phyloP scores from a whole-genome alignment of 768 basidiomycete genomes.

The Mycena filopes region DNA sequence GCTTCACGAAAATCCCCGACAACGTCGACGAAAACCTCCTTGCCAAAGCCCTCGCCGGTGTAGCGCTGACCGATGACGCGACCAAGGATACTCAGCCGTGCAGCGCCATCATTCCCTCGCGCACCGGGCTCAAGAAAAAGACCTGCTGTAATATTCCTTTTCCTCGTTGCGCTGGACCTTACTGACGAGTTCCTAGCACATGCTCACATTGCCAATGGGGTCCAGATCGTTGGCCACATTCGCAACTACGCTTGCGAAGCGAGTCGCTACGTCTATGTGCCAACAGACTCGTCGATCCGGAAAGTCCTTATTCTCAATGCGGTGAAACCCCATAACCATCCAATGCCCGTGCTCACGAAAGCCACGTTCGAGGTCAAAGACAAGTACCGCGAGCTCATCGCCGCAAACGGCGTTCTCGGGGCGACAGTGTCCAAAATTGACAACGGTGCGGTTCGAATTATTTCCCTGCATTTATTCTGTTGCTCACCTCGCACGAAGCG shows the following conservation, averaged over 20 bases:
- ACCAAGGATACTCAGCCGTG: slow-evolving; percentile 14
- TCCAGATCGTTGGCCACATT: not conserved
- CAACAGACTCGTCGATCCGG: no score
- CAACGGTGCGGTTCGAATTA: not conserved
- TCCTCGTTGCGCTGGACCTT: not conserved
- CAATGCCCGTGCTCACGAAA: not conserved
- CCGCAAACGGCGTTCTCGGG: slow-evolving; percentile 3
- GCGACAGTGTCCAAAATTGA: slow-evolving; percentile 13
- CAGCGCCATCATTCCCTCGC: slow-evolving; percentile 18
- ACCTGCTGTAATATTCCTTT: not conserved
- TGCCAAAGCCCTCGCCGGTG: not conserved
- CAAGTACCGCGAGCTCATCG: not conserved
- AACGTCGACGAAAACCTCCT: slow-evolving; percentile 15
- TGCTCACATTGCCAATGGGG: slow-evolving; percentile 14
- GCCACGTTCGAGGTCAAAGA: not conserved
- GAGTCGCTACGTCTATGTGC: slow-evolving; percentile 1
- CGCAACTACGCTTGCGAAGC: not conserved
- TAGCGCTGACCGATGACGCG: not conserved
- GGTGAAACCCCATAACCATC: slow-evolving; percentile 1
- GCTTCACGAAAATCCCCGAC: not conserved
- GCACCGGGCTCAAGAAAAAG: slow-evolving; percentile 12
- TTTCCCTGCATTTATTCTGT: no score
- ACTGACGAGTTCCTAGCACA: not conserved
- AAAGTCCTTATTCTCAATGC: slow-evolving; percentile 14
- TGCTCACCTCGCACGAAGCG: not conserved